Conservation (phyloP, 2,329 filamentous ascomycete genomes). For the Stemphylium lycopersici region DNA sequence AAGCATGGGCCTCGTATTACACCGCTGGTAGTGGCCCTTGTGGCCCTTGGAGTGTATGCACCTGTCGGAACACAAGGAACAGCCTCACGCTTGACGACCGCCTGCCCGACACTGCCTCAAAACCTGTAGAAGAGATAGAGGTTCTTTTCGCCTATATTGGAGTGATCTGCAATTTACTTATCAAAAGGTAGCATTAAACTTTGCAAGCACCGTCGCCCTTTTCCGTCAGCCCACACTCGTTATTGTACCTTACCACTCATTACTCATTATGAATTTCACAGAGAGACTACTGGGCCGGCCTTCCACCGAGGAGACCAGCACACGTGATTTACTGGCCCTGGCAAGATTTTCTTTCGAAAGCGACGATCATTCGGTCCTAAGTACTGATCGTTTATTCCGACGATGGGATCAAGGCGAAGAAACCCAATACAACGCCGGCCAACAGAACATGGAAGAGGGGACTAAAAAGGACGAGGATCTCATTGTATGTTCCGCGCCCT, state of each 20-base stretch:
- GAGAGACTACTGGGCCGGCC: constrained; percentile 14
- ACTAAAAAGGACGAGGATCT: constrained; percentile 20
- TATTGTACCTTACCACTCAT: not conserved
- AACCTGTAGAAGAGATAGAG: not conserved
- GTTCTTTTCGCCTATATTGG: not conserved
- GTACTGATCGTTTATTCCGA: constrained; percentile 27
- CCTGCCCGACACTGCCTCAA: constrained; percentile 22
- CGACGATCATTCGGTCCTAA: constrained; percentile 22
- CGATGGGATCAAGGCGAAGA: constrained; percentile 23
- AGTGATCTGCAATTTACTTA: not conserved
- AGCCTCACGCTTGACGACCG: constrained; percentile 10
- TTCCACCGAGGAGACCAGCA: constrained; percentile 9
- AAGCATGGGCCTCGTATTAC: constrained; percentile 1
- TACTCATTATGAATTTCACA: constrained; percentile 20
- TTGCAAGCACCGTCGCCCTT: not conserved
- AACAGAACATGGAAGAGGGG: constrained; percentile 8
- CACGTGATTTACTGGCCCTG: constrained; percentile 12
- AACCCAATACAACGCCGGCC: constrained; percentile 14
- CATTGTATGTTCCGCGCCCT: constrained; percentile 15
- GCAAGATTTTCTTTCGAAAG: constrained; percentile 30
- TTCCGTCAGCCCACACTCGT: not conserved
- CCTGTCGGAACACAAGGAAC: constrained; percentile 1
- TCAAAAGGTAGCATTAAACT: not conserved
- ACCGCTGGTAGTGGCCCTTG: not conserved
- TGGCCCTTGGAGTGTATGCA: constrained; percentile 1